Evolutionary conservation across 1,284 basidiomycete species (phyloP), one percentile per base, ranked within the genome.

Genomic region (Rugosomyces carneus): DNA sequence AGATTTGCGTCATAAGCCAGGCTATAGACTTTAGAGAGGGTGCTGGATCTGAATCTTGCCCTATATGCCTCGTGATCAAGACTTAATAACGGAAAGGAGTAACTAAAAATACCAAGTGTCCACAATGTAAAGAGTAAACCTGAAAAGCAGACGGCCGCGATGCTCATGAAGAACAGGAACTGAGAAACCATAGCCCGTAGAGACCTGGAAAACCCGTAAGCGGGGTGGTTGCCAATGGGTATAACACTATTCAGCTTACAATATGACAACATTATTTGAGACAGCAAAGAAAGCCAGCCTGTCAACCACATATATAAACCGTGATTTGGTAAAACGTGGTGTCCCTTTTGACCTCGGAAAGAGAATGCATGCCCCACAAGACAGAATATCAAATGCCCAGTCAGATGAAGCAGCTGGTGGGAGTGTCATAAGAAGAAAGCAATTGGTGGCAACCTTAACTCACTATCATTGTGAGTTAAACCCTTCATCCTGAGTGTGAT

Each of bases 221-320:
- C 24, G n/a, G n/a, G 13, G 5, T 2, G n/a, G 40, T 6, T 9
- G 5, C 29, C 19, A 11, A 37, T 15, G 18, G 37, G 9, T 31
- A 20, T 26, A 13, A 13, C n/a, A 31, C 15, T 19, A n/a, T n/a
- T 13, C 18, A 49, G 57, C 62, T 49, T 60, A 92, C 89, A 94
- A 65, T 21, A 94, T 76, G 31, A 94, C 74, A 15, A 93, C 80
- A 46, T 91, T 91, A 55, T 90, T 85, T 13, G 81, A 83, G 41
- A 94, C 78, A 1, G 87, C 78, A 60, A 90, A 93, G 65, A 94
- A 94, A 0, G 88, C 89, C 13, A 94, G 67, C 37, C 83, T 83
- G 47, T 37, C 32, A 23, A 34, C 1, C 31, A 34, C 13, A 18
- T 20, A 42, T 42, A 43, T 35, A 20, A 29, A 26, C 35, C n/a